Percentiles rank a stretch among this genome's conserved stretches.
Conservation (phyloP, 441 rosid genomes). For the Capsella rubella region DNA sequence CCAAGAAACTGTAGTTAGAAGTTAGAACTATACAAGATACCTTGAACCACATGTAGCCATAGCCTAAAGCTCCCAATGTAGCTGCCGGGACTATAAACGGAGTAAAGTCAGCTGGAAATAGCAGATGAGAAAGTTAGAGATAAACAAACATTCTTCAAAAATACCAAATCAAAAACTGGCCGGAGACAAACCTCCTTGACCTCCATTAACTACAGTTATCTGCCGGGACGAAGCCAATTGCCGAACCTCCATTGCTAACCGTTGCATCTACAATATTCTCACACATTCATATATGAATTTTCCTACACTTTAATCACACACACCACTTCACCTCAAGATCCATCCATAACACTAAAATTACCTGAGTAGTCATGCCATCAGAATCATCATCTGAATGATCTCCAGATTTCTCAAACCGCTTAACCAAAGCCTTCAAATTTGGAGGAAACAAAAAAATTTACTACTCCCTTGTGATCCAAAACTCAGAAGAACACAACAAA, state of each 20-base stretch:
- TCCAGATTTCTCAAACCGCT: slow-evolving; percentile 63
- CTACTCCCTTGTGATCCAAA: background rate
- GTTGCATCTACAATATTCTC: slow-evolving; percentile 56
- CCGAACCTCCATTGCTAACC: slow-evolving; percentile 73
- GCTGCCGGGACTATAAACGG: slow-evolving; percentile 80
- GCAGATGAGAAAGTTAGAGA: slow-evolving; percentile 2
- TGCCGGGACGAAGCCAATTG: slow-evolving; percentile 68
- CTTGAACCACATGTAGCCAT: slow-evolving; percentile 99
- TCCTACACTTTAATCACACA: background rate
- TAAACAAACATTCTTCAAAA: slow-evolving; percentile 2
- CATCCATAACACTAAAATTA: slow-evolving; percentile 32
- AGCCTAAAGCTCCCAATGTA: slow-evolving; percentile 86
- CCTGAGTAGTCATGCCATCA: slow-evolving; percentile 65
- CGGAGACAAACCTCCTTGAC: slow-evolving; percentile 57
- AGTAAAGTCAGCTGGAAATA: slow-evolving; percentile 58
- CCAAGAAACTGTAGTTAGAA: background rate
- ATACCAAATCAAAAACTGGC: background rate
- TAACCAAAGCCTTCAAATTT: slow-evolving; percentile 56
- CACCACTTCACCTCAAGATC: background rate
- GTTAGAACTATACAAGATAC: slow-evolving; percentile 46
- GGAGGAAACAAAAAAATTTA: background rate
- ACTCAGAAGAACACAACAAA: slow-evolving; percentile 7
- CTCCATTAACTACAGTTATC: slow-evolving; percentile 86
- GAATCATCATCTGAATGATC: slow-evolving; percentile 59
- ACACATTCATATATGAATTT: background rate